Base-by-base conservation (phyloP, 305 asterid genomes). In the Fraxinus baroniana region DNA sequence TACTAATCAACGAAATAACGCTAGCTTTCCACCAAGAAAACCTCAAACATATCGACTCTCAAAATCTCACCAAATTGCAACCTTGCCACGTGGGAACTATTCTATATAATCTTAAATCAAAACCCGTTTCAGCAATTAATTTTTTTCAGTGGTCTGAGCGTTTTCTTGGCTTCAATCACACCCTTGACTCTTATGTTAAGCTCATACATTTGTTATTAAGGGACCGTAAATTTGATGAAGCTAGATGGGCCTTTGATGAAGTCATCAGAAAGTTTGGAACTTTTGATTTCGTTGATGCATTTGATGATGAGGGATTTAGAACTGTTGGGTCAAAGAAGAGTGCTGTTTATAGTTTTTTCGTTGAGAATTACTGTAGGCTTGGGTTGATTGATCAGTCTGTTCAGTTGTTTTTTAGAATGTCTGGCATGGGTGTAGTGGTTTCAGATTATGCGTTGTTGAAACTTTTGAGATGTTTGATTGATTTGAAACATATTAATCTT, bases 71-170 rank as follows among this genome's bases (percentile, higher is more conserved):
- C 60, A 79, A 80, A 37, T 52, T 86, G 24, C 88, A 60, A 60
- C 83, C 86, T 5, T 71, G 76, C 75, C 89, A 86, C 62, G 89
- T 85, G 28, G 85, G 81, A 41, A 77, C 81, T 18, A 75, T 83
- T 83, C 76, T 84, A 36, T 30, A 72, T 79, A 71, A 74, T 74
- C 89, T 86, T 81, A 76, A 84, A 44, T 79, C 86, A 33, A 86
- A 82, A 55, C 91, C 89, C 76, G 8, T 33, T 74, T 88, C 88
- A 30, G 91, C 91, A 76, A 64, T 86, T 46, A 84, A 80, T 78
- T 86, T 88, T 78, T 82, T 86, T 72, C 79, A 72, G 39, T 88
- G 91, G 91, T 88, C 81, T 76, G 89, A 88, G 79, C 81, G 73
- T 77, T 55, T 80, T 60, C 80, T 82, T 78, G 89, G 91, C 71